Conservation (phyloP, 208 protist species). For the Trichomonas gallinae region DNA sequence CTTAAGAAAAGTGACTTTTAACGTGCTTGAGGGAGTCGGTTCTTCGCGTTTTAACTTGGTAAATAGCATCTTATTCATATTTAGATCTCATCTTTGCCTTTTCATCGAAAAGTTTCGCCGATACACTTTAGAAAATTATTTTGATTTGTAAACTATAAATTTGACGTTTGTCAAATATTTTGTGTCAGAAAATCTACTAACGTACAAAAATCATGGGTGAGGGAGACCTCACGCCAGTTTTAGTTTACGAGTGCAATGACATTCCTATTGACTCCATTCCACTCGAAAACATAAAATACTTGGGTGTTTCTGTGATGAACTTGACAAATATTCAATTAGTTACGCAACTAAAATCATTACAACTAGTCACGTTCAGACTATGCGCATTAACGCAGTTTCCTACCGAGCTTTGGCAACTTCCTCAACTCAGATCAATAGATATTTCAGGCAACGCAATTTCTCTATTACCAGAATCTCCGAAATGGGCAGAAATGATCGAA, state of each 20-base stretch:
- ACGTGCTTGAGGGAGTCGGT: no score
- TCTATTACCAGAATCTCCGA: not conserved
- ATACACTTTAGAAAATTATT: no score
- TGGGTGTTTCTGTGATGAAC: not conserved
- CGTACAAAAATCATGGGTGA: not conserved
- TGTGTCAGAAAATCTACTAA: no score
- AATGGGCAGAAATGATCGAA: not conserved
- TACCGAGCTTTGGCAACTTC: not conserved
- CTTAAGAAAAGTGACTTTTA: no score
- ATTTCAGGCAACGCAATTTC: not conserved
- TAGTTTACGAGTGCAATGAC: not conserved
- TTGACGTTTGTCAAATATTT: no score
- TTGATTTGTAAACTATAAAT: no score
- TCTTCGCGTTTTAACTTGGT: no score
- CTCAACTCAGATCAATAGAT: not conserved
- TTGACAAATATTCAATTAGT: not conserved
- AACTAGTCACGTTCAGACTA: not conserved
- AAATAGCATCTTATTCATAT: no score
- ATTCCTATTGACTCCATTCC: not conserved
- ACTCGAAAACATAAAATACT: not conserved
- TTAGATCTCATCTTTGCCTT: no score
- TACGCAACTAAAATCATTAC: not conserved
- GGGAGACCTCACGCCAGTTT: not conserved
- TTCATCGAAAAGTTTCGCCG: no score
- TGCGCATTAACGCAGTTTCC: not conserved